Percentiles rank a stretch among this genome's conserved stretches.
Conservation (phyloP, 805 yeast species). For the Schwanniomyces pseudopolymorphus region DNA sequence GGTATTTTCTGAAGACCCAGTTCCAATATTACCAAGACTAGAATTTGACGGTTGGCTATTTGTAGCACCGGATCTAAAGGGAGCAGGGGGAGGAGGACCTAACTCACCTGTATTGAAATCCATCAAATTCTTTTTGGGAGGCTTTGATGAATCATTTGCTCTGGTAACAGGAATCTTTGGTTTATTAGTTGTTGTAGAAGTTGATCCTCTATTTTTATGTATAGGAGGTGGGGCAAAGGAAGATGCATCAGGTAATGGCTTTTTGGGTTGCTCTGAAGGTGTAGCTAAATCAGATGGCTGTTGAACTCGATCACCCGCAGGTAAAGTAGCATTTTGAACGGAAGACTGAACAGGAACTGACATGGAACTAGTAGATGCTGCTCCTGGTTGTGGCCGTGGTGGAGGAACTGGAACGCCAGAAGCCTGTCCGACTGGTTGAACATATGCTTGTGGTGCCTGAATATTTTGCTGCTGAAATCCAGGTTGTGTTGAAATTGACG, state of each 20-base stretch:
- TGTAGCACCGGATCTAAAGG: constrained; percentile 6
- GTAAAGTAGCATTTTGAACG: background rate
- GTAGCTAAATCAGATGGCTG: background rate
- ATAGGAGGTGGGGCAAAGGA: constrained; percentile 44
- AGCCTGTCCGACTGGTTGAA: background rate
- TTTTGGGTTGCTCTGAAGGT: constrained; percentile 11
- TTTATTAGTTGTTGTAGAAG: background rate
- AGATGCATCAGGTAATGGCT: constrained; percentile 34
- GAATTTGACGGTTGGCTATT: background rate
- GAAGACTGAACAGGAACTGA: background rate
- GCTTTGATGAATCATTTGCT: constrained; percentile 1
- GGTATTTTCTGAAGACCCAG: background rate
- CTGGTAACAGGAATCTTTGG: background rate
- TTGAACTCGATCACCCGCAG: background rate
- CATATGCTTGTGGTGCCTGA: background rate
- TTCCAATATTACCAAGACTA: background rate
- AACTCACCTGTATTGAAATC: constrained; percentile 36
- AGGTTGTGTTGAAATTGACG: background rate
- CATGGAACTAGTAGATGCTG: background rate
- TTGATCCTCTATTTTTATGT: constrained; percentile 26
- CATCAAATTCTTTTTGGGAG: constrained; percentile 14
- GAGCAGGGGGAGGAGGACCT: constrained; percentile 51
- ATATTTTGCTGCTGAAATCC: background rate
- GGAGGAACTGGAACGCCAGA: background rate
- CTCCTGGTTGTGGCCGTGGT: background rate